A percentile compares a stretch with the other conserved stretches of the same genome.
These are phyloP conservation scores for Sugiyamaella smithiae DNA, from an alignment of 805 yeast species.

Conservation along the genomic window DNA sequence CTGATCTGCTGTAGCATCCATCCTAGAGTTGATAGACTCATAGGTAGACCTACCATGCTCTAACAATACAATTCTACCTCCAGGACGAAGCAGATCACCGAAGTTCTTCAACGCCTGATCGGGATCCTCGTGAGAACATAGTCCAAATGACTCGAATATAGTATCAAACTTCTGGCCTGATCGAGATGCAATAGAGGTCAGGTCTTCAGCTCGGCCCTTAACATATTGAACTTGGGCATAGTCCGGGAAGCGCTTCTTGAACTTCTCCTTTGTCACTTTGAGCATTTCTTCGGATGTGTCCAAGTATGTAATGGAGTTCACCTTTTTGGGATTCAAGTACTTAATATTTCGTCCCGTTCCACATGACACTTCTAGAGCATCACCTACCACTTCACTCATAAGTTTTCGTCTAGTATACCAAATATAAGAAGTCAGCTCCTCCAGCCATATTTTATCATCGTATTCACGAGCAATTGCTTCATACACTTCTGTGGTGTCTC, in stretches of 20 bases:
- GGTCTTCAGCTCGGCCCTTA: slow-evolving; percentile 84
- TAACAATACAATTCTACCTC: slow-evolving; percentile 80
- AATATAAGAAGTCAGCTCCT: slow-evolving; percentile 49
- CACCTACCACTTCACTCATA: slow-evolving; percentile 77
- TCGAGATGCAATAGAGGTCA: slow-evolving; percentile 51
- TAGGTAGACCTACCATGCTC: slow-evolving; percentile 92
- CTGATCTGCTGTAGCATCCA: slow-evolving; percentile 79
- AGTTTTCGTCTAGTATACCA: slow-evolving; percentile 70
- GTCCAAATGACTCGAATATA: slow-evolving; percentile 88
- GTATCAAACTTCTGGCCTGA: slow-evolving; percentile 71
- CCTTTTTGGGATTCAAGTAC: slow-evolving; percentile 56
- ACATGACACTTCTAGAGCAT: slow-evolving; percentile 89
- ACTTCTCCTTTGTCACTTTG: slow-evolving; percentile 71
- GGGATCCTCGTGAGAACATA: slow-evolving; percentile 95
- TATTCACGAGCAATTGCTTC: slow-evolving; percentile 76
- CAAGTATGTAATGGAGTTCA: slow-evolving; percentile 75
- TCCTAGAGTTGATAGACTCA: slow-evolving; percentile 69
- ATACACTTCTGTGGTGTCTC: slow-evolving; percentile 67
- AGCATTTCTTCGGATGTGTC: slow-evolving; percentile 88
- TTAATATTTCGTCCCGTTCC: slow-evolving; percentile 94
- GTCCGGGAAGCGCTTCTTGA: slow-evolving; percentile 61
- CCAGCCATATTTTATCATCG: slow-evolving; percentile 75
- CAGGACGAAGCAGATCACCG: slow-evolving; percentile 71
- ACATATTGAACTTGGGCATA: slow-evolving; percentile 79
- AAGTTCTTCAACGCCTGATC: slow-evolving; percentile 75